A percentile compares a stretch with the other conserved stretches of the same genome.
Conservation (phyloP, 164 flowering plant species). For the Brasenia schreberi region DNA sequence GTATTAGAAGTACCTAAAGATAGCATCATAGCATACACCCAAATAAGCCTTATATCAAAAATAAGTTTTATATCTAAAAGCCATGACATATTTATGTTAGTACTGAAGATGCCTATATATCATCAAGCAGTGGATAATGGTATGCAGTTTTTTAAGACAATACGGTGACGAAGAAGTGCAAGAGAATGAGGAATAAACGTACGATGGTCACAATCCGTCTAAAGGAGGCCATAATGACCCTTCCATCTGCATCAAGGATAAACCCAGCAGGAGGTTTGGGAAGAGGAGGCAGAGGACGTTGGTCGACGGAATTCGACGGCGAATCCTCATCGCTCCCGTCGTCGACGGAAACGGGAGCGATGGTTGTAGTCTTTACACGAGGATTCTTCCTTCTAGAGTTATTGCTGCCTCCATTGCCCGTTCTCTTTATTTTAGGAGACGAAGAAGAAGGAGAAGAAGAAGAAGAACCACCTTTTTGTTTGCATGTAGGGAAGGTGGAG, state of each 20-base stretch:
- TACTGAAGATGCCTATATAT: neutral
- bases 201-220: slow-evolving; percentile 74
- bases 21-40: neutral
- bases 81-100: neutral
- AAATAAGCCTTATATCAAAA: neutral
- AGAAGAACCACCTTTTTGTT: neutral
- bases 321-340: neutral
- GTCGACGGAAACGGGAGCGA: neutral
- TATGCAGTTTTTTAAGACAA: neutral
- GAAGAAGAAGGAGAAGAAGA: neutral
- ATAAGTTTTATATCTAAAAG: neutral
- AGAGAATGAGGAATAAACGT: slow-evolving; percentile 9
- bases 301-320: neutral
- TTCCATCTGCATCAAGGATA: slow-evolving; percentile 65
- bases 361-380: neutral
- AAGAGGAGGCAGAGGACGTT: slow-evolving; percentile 24
- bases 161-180: neutral
- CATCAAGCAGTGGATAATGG: neutral
- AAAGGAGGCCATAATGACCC: slow-evolving; percentile 56
- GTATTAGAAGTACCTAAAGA: neutral
- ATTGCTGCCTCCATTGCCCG: neutral
- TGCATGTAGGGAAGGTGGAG: neutral
- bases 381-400: neutral
- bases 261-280: slow-evolving; percentile 97
- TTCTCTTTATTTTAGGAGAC: neutral